Conservation (phyloP, 2,329 filamentous ascomycete genomes). For the Colletotrichum tropicicola region DNA sequence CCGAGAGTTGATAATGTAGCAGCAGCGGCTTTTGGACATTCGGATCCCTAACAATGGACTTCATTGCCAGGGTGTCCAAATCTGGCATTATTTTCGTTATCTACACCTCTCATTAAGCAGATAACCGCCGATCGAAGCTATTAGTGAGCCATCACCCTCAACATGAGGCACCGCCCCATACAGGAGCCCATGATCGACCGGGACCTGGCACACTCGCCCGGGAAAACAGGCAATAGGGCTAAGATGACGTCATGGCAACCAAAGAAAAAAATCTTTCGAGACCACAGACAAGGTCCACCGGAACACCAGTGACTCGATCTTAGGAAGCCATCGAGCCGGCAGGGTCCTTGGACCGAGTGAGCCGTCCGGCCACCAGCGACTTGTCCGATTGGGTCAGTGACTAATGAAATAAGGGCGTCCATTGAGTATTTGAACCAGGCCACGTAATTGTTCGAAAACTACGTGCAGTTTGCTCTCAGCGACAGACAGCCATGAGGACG, state of each 20-base stretch:
- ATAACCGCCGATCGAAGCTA: no score
- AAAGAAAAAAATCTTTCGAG: background rate
- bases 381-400: background rate
- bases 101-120: background rate
- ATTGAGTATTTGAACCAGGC: background rate
- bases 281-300: background rate
- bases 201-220: constrained; percentile 5
- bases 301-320: background rate
- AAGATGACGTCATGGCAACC: constrained; percentile 16
- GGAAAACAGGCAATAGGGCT: constrained; percentile 13
- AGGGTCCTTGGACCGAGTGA: background rate
- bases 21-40: background rate
- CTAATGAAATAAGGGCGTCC: background rate
- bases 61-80: background rate
- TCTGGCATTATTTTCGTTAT: background rate
- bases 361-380: background rate
- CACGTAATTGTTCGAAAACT: constrained; percentile 3
- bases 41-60: background rate
- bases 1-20: background rate
- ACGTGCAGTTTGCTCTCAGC: background rate
- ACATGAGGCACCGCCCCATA: background rate
- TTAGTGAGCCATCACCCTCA: constrained; percentile 6
- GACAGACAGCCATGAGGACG: background rate
- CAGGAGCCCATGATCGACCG: constrained; percentile 6
- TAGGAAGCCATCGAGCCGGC: background rate